A percentile compares a stretch with the other conserved stretches of the same genome.
These are phyloP conservation scores for Emmonsia crescens DNA, from an alignment of 2,329 filamentous ascomycete species.

Conservation along the genomic window DNA sequence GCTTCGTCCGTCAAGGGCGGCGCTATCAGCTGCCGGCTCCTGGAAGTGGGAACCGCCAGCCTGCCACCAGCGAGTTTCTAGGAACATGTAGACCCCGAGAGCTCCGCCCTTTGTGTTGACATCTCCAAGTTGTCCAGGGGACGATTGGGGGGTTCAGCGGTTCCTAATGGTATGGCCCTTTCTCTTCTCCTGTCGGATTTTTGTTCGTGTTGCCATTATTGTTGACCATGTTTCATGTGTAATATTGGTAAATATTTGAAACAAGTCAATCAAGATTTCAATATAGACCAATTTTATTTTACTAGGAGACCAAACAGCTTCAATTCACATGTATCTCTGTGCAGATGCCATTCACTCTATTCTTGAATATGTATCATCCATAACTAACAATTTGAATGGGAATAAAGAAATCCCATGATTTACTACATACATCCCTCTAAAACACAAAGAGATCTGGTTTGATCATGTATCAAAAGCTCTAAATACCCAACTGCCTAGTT, in stretches of 20 bases:
- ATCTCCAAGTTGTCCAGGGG: not conserved
- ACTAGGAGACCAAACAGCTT: not conserved
- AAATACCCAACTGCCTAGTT: not conserved
- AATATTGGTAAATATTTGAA: not conserved
- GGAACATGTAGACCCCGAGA: not conserved
- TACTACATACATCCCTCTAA: not conserved
- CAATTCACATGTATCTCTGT: not conserved
- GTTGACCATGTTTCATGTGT: not conserved
- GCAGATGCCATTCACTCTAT: not conserved
- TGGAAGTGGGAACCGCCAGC: not conserved
- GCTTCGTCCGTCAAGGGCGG: not conserved
- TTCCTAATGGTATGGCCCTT: not conserved
- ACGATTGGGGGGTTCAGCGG: too few relatives aligned
- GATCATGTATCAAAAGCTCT: not conserved
- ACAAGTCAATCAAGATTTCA: not conserved
- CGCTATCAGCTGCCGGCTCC: not conserved
- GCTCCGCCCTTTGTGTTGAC: not conserved
- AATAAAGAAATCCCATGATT: not conserved
- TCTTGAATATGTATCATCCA: not conserved
- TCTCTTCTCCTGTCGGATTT: not conserved
- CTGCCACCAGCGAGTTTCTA: not conserved
- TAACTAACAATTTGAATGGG: too few relatives aligned
- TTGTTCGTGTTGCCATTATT: not conserved
- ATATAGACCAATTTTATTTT: not conserved
- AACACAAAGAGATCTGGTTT: not conserved